Conservation (phyloP, 306 rosid species). For the Sicyos edulis region DNA sequence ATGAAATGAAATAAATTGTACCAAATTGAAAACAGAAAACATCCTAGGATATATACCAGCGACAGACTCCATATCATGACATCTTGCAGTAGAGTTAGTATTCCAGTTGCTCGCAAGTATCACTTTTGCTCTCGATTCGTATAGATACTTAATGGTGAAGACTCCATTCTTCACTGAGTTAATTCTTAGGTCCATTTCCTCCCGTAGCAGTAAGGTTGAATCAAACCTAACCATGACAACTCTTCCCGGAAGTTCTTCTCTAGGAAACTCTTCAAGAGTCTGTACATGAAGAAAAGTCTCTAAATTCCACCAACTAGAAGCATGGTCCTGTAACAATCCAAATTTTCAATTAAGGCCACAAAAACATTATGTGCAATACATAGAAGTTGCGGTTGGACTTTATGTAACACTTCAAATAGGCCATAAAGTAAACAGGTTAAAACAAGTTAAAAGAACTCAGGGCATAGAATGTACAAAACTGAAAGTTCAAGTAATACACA, state of each 20-base stretch:
- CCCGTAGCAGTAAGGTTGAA: constrained; percentile 52
- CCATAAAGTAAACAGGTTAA: background rate
- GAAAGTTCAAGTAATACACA: background rate
- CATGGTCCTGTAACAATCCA: constrained; percentile 31
- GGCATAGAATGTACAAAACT: background rate
- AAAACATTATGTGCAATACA: background rate
- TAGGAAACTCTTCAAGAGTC: constrained; percentile 67
- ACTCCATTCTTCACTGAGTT: constrained; percentile 36
- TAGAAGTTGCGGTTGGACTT: background rate
- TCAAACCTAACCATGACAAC: constrained; percentile 80
- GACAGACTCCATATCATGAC: constrained; percentile 28
- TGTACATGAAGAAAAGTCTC: constrained; percentile 59
- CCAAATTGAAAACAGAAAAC: constrained; percentile 11
- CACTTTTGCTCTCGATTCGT: constrained; percentile 53
- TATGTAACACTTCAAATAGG: background rate
- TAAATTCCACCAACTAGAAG: constrained; percentile 38
- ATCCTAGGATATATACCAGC: constrained; percentile 51
- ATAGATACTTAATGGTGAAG: constrained; percentile 55
- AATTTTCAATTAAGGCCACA: background rate
- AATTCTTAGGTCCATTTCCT: constrained; percentile 27
- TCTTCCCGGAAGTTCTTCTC: constrained; percentile 52
- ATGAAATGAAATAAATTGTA: constrained; percentile 15
- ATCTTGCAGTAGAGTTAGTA: constrained; percentile 28
- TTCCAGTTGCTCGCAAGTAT: constrained; percentile 72
- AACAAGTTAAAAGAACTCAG: background rate